Conservation (phyloP, 164 flowering plant species). For the Nymphaea colorata region DNA sequence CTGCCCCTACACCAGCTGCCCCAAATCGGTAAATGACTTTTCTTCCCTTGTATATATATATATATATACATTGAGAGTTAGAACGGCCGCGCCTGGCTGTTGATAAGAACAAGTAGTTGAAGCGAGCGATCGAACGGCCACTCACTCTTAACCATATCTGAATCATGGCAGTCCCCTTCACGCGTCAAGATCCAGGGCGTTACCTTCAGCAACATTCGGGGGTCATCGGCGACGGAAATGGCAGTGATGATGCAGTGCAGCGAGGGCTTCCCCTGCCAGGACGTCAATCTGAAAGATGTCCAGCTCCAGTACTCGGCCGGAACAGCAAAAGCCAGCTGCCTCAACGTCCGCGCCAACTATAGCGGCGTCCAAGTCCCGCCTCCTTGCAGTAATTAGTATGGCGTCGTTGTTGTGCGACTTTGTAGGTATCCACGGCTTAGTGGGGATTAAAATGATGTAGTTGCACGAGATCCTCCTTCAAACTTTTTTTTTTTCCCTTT, state of each 20-base stretch:
- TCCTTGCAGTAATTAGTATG: slow-evolving; percentile 19
- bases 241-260: slow-evolving; percentile 46
- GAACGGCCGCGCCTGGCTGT: no score
- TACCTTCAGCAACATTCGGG: slow-evolving; percentile 42
- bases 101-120: no score
- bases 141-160: background rate
- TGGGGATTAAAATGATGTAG: no score
- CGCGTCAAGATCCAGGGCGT: slow-evolving; percentile 36
- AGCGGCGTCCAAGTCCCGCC: slow-evolving; percentile 48
- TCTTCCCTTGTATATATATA: background rate
- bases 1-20: slow-evolving; percentile 17
- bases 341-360: slow-evolving; percentile 32
- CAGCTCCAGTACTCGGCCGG: slow-evolving; percentile 20
- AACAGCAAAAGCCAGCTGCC: slow-evolving; percentile 23
- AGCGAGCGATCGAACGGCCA: background rate
- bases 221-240: slow-evolving; percentile 33
- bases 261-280: slow-evolving; percentile 40
- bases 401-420: no score
- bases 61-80: background rate
- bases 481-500: no score
- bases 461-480: no score
- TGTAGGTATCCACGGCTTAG: no score
- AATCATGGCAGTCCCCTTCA: slow-evolving; percentile 30
- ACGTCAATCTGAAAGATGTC: slow-evolving; percentile 31
- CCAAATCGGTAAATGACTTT: slow-evolving; percentile 5